These are phyloP conservation scores for Fusarium albosuccineum DNA, from an alignment of 2,329 filamentous ascomycete species.

Conservation along the genomic window DNA sequence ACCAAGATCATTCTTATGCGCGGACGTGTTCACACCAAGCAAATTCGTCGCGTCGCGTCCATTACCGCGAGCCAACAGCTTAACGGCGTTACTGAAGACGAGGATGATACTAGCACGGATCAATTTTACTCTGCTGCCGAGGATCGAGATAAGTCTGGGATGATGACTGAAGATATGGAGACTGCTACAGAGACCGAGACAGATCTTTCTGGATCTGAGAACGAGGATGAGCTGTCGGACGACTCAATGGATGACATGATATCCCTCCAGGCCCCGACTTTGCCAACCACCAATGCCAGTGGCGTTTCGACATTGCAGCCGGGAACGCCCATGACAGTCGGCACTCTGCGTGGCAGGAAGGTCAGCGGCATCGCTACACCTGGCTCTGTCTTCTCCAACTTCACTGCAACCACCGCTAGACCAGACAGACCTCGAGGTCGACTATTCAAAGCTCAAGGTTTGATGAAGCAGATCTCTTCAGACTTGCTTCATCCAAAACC, in stretches of 20 bases:
- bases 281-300: slow-evolving; percentile 83
- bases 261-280: slow-evolving; percentile 82
- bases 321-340: slow-evolving; percentile 82
- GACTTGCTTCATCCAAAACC: slow-evolving; percentile 90
- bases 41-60: slow-evolving; percentile 60
- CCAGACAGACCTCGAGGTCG: slow-evolving; percentile 80
- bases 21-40: slow-evolving; percentile 69
- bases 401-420: slow-evolving; percentile 85
- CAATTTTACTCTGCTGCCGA: slow-evolving; percentile 94
- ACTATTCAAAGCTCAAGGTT: slow-evolving; percentile 84
- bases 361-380: slow-evolving; percentile 84
- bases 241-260: slow-evolving; percentile 96
- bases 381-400: slow-evolving; percentile 89
- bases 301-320: slow-evolving; percentile 83
- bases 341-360: slow-evolving; percentile 67
- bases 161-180: slow-evolving; percentile 69
- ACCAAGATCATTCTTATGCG: slow-evolving; percentile 88
- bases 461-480: slow-evolving; percentile 78
- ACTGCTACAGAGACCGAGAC: slow-evolving; percentile 72
- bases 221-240: slow-evolving; percentile 84
- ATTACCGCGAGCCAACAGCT: slow-evolving; percentile 58
- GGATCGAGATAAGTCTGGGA: slow-evolving; percentile 74
- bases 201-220: slow-evolving; percentile 73
- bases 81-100: slow-evolving; percentile 71
- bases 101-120: slow-evolving; percentile 88